phyloP scores from a whole-genome alignment of 768 basidiomycete species.

The Termitomyces sp. region DNA sequence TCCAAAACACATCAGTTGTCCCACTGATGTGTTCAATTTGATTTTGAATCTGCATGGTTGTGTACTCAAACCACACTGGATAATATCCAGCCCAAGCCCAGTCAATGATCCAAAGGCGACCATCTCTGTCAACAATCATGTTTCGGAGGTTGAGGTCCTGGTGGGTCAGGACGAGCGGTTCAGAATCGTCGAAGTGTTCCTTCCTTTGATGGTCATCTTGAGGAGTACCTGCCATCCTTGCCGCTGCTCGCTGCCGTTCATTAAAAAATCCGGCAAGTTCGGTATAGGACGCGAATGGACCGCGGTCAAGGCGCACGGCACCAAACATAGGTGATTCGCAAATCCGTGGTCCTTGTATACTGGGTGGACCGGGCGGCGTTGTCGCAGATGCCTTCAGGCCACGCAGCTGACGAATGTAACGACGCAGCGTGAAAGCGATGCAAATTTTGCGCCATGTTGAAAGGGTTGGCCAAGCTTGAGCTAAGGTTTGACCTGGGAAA shows the following conservation, averaged over 20 bases:
- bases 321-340: not conserved
- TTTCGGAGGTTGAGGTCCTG: not conserved
- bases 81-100: no score
- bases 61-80: no score
- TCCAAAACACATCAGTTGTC: no score
- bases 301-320: not conserved
- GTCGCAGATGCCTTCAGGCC: conserved; percentile 4
- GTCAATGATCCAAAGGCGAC: no score
- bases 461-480: conserved; percentile 12
- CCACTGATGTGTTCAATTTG: no score
- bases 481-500: conserved; percentile 15
- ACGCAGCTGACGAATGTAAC: conserved; percentile 18
- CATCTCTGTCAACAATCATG: no score
- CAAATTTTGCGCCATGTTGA: conserved; percentile 10
- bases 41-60: no score
- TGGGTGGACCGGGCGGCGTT: not conserved
- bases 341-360: not conserved
- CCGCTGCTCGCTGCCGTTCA: not conserved
- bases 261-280: conserved; percentile 13
- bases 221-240: not conserved
- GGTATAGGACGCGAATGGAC: conserved; percentile 11
- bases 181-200: conserved; percentile 12
- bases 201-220: conserved; percentile 3
- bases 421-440: conserved; percentile 17
- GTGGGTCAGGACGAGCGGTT: conserved; percentile 19